These are phyloP conservation scores for Monosporascus ibericus DNA, from an alignment of 2,329 filamentous ascomycete species.

Conservation along the genomic window DNA sequence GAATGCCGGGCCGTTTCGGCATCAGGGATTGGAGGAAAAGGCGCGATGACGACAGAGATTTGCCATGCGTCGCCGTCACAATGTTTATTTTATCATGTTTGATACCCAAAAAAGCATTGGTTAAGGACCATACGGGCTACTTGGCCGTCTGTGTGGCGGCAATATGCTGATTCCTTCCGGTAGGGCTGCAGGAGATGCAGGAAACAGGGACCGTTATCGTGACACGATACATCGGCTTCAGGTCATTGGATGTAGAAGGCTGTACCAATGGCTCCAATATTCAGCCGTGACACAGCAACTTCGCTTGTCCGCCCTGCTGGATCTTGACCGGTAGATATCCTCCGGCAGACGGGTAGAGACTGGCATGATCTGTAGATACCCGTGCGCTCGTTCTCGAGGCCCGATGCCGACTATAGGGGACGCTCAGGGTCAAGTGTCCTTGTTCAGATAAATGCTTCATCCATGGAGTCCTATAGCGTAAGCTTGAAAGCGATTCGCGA, in stretches of 20 bases:
- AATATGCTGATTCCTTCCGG: not conserved
- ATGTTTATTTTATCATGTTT: not conserved
- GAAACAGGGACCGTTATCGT: not conserved
- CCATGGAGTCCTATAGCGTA: too few species aligned
- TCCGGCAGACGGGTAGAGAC: not conserved
- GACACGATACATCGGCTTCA: not conserved
- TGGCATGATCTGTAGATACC: not conserved
- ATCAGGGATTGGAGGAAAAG: not conserved
- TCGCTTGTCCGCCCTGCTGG: constrained; percentile 8
- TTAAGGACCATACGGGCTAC: not conserved
- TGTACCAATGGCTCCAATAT: not conserved
- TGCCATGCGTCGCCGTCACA: not conserved
- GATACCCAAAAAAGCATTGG: not conserved
- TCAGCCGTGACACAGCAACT: constrained; percentile 9
- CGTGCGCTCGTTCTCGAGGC: not conserved
- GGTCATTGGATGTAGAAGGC: not conserved
- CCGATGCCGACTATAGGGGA: not conserved
- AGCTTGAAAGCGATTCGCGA: too few species aligned
- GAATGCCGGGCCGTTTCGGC: not conserved
- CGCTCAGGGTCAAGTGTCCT: not conserved
- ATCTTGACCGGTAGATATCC: not conserved
- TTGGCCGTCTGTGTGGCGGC: not conserved
- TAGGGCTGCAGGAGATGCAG: not conserved
- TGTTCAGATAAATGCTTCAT: not conserved
- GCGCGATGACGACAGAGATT: not conserved